Conservation (phyloP, 805 yeast species). For the Candida corydali region DNA sequence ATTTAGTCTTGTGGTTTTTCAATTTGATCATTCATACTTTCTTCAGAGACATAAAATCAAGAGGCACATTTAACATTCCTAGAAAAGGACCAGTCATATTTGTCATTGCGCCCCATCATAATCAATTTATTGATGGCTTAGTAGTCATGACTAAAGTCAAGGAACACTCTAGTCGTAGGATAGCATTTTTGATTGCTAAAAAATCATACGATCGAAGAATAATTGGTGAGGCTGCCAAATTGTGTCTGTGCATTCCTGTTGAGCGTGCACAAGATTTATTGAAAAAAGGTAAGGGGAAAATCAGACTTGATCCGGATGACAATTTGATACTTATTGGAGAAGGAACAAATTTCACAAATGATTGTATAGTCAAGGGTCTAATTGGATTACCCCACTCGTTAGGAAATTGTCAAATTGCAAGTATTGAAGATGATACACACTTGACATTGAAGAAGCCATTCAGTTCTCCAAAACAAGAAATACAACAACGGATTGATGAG, state of each 20-base stretch:
- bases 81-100: conserved; percentile 33
- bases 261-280: conserved; percentile 40
- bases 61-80: conserved; percentile 39
- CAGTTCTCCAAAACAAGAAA: conserved; percentile 8
- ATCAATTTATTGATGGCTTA: conserved; percentile 38
- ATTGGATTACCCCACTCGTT: conserved; percentile 33
- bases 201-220: conserved; percentile 28
- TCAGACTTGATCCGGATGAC: conserved; percentile 17
- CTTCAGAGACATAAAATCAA: conserved; percentile 34
- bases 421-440: conserved; percentile 27
- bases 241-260: conserved; percentile 37
- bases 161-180: conserved; percentile 25
- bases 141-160: conserved; percentile 35
- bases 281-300: conserved; percentile 25
- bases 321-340: conserved; percentile 23
- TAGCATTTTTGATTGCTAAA: conserved; percentile 36
- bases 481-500: conserved; percentile 12
- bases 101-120: conserved; percentile 42
- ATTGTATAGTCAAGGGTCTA: conserved; percentile 32
- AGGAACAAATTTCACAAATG: conserved; percentile 29
- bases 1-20: conserved; percentile 30
- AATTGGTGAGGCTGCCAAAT: conserved; percentile 28
- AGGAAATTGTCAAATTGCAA: conserved; percentile 29
- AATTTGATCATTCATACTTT: conserved; percentile 34
- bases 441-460: conserved; percentile 23